A percentile compares a stretch with the other conserved stretches of the same genome.
These are phyloP conservation scores for Mortierella sp. DNA, from an alignment of 371 early-diverging fungal species.

Conservation along the genomic window DNA sequence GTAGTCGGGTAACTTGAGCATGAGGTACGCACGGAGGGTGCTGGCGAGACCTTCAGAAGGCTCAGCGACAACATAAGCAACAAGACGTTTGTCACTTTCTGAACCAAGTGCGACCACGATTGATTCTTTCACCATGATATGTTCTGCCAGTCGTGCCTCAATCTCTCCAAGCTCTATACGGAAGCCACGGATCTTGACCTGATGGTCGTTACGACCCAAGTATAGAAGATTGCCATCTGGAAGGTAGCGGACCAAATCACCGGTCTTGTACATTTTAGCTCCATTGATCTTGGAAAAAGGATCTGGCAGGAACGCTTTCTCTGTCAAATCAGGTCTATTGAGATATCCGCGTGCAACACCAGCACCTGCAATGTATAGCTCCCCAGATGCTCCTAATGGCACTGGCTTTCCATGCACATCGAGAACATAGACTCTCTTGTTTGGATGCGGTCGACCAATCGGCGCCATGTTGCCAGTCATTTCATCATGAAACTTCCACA, in stretches of 20 bases:
- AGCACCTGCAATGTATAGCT: conserved; percentile 22
- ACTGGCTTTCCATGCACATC: conserved; percentile 5
- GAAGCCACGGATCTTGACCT: conserved; percentile 62
- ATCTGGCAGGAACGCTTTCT: conserved; percentile 16
- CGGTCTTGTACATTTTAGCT: conserved; percentile 56
- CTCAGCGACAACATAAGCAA: conserved; percentile 16
- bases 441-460: conserved; percentile 10
- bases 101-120: conserved; percentile 10
- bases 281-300: background rate
- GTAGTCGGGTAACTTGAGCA: no score
- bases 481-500: background rate
- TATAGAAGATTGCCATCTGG: conserved; percentile 52
- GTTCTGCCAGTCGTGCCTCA: conserved; percentile 18
- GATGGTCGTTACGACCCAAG: conserved; percentile 49
- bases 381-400: conserved; percentile 39
- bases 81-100: conserved; percentile 18
- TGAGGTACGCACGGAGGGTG: no score
- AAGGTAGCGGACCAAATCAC: conserved; percentile 54
- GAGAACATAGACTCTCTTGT: conserved; percentile 10
- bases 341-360: conserved; percentile 50
- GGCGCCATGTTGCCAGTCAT: background rate
- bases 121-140: conserved; percentile 6
- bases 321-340: conserved; percentile 39
- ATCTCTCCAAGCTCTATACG: conserved; percentile 62
- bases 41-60: no score